These are phyloP conservation scores for Miscanthus lutarioriparius DNA, from an alignment of 176 grass and related monocot species.

Conservation along the genomic window DNA sequence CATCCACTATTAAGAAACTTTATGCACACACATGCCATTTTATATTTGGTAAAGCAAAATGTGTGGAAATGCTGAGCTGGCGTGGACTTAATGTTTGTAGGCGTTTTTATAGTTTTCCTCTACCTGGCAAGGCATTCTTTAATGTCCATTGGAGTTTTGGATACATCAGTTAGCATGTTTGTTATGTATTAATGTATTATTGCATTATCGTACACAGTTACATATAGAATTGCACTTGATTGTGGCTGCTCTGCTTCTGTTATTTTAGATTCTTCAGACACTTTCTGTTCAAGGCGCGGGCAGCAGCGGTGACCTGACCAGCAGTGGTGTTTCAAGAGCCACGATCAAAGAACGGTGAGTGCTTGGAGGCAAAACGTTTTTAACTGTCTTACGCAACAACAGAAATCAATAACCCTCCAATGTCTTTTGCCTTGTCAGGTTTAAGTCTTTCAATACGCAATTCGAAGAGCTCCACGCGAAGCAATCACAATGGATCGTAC, in stretches of 20 bases:
- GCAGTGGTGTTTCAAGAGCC: constrained; percentile 80
- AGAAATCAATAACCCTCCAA: not conserved
- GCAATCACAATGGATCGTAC: constrained; percentile 92
- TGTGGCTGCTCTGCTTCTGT: constrained; percentile 27
- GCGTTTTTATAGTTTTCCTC: not conserved
- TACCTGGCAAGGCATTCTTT: constrained; percentile 24
- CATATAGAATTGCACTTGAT: constrained; percentile 12
- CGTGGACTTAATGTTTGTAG: not conserved
- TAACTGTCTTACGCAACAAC: not conserved
- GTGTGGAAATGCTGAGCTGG: not conserved
- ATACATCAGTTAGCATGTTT: not conserved
- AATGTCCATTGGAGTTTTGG: constrained; percentile 9
- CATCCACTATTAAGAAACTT: not conserved
- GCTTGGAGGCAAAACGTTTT: not conserved
- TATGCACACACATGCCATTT: not conserved
- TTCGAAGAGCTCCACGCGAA: constrained; percentile 89
- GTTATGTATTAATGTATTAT: not conserved
- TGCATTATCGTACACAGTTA: not conserved
- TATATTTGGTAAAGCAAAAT: not conserved
- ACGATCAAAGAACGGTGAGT: constrained; percentile 74
- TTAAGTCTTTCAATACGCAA: constrained; percentile 88
- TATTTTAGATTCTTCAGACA: constrained; percentile 83
- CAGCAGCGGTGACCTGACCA: constrained; percentile 61
- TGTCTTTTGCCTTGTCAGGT: constrained; percentile 46
- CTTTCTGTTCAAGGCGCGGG: constrained; percentile 79